A percentile compares a stretch with the other conserved stretches of the same genome.
These are phyloP conservation scores for Halophytophthora polymorphica DNA, from an alignment of 352 stramenopile genomes.

Conservation along the genomic window DNA sequence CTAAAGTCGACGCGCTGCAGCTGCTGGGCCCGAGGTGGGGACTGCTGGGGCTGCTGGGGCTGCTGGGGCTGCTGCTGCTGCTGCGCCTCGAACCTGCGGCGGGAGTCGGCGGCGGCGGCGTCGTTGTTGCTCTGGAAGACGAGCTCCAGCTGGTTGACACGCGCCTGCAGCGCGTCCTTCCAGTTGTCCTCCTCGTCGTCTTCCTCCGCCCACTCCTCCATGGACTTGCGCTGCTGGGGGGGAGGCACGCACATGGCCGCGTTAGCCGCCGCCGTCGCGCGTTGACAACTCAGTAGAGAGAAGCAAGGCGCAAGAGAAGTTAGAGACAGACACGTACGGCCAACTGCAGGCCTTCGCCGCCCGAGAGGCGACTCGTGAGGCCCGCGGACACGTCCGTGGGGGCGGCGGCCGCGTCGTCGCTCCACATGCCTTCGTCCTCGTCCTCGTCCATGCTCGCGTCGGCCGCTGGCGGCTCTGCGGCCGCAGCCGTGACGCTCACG, in stretches of 20 bases:
- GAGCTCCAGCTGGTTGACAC: constrained; percentile 73
- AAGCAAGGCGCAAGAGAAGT: too few relatives aligned
- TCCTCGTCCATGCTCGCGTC: constrained; percentile 24
- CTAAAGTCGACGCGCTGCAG: constrained; percentile 13
- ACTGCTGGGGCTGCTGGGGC: constrained; percentile 6
- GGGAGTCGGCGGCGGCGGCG: constrained; percentile 11
- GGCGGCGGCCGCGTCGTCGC: constrained; percentile 30
- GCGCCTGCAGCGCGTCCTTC: constrained; percentile 75
- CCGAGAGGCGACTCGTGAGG: too few relatives aligned
- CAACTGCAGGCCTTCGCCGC: constrained; percentile 27
- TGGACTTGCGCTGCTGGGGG: constrained; percentile 42
- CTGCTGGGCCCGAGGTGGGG: constrained; percentile 5
- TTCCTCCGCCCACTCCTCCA: constrained; percentile 74
- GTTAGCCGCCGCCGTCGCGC: too few relatives aligned
- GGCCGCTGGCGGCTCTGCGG: constrained; percentile 3
- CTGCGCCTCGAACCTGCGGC: constrained; percentile 13
- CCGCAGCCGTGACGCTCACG: constrained; percentile 9
- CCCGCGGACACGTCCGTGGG: constrained; percentile 5
- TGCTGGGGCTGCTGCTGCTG: constrained; percentile 12
- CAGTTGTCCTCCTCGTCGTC: constrained; percentile 80
- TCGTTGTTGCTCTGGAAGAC: constrained; percentile 44
- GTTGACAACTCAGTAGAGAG: too few relatives aligned
- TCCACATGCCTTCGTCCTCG: constrained; percentile 51
- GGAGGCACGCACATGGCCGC: not conserved
- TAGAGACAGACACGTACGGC: too few relatives aligned